Evolutionary conservation across 306 rosid genomes (phyloP), one percentile per base, ranked within the genome.

Genomic region (Cucurbita argyrosperma): DNA sequence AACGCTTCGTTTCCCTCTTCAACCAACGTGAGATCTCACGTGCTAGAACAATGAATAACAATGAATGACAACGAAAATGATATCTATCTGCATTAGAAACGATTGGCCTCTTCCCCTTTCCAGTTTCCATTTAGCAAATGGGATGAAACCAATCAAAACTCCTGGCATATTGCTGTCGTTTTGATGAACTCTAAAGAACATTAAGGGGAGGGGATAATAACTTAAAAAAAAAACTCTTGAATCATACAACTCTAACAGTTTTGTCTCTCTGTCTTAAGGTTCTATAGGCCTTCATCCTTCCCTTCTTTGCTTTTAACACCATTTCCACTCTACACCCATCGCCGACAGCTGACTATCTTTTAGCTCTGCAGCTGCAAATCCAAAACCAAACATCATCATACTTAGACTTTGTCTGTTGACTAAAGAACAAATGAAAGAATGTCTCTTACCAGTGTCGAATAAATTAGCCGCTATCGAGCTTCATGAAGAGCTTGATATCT

Each of bases 401-500:
- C 8, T 5, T 38, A 10, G 38, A 43, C 30, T 47, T 68, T 47
- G 57, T 68, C 12, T 12, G 55, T 15, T 38, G 68, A 62, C 30
- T 19, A 14, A 14, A 10, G 14, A 7, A 45, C 43, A 46, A 14
- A 68, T 23, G 56, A 26, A 45, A 47, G 6, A 35, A 30, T 16
- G 46, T 30, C 26, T 30, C 46, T 49, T 30, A 70, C 59, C 16
- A 15, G 60, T 21, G 51, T 51, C 43, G 74, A 68, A 35, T 59
- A 68, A 68, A 18, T 68, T 30, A 47, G 43, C 74, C 47, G 60
- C 15, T 51, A 21, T 14, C 9, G 59, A 50, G 74, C 60, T 35
- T 76, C 64, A 35, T 12, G 54, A 70, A 78, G 76, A 73, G 72
- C 75, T 47, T 79, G 66, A 74, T 30, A 72, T 46, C 61, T 77